Base-by-base conservation (phyloP, 2,329 filamentous ascomycete species). In the Claviceps humidiphila region DNA sequence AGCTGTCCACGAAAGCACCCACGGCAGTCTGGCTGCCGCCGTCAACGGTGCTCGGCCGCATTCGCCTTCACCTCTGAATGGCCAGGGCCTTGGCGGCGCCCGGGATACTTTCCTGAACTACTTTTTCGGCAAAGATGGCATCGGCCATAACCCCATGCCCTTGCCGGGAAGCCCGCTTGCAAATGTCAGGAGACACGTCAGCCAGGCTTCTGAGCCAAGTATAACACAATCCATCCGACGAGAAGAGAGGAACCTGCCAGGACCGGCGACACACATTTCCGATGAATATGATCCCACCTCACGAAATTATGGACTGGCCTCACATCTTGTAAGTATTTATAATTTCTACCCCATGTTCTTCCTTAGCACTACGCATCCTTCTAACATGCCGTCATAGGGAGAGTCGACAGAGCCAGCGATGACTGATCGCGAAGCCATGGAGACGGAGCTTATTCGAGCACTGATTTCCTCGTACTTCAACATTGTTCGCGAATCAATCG, bases 391-490 rank as follows among this genome's bases (percentile, higher is more conserved):
- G 62, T 38, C 58, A 14, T 20, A 82, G 77, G 71, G 73, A 53
- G 72, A 77, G 54, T 76, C 78, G 51, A 80, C 84, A 55, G 89
- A 95, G 64, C 89, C 89, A 38, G 89, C 88, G 52, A 80, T 98
- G 62, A 96, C 90, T 1, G 93, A 98, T 60, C 87, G 93, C 50
- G 93, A 98, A 72, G 87, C 89, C 45, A 87, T 98, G 74, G 93
- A 98, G 72, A 97, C 93, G 9, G 93, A 98, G 70, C 82, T 98
- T 42, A 98, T 98, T 66, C 86, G 91, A 47, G 87, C 90, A 47
- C 80, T 98, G 53, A 98, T 98, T 67, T 95, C 88, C 37, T 96
- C 90, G 1, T 98, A 98, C 75, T 98, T 98, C 76, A 95, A 95
- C 68, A 98, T 98, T 63, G 93, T 98, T 47, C 87, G 93, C 57